These are phyloP conservation scores for Xylariaceae sp. DNA, from an alignment of 2,329 filamentous ascomycete genomes.

Conservation along the genomic window DNA sequence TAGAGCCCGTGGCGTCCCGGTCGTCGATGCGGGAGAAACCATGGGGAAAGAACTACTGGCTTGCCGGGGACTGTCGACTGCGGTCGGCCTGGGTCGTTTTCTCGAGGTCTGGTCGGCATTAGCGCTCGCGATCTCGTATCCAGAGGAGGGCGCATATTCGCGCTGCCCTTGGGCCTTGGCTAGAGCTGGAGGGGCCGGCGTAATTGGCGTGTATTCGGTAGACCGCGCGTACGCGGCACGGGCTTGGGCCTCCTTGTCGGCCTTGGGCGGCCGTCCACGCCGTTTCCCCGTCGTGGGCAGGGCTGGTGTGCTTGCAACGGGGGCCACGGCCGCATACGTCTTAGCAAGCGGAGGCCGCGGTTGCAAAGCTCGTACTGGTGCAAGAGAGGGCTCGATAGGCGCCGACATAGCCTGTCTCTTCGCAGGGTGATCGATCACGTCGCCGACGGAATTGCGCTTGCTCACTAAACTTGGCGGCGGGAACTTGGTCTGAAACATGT, in stretches of 20 bases:
- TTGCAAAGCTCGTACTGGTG: conserved; percentile 30
- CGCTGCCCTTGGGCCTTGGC: conserved; percentile 22
- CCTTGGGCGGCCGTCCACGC: conserved; percentile 42
- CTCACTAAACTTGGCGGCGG: conserved; percentile 28
- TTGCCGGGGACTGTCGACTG: conserved; percentile 29
- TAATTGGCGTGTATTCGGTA: conserved; percentile 32
- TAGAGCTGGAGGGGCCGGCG: conserved; percentile 28
- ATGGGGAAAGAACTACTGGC: conserved; percentile 24
- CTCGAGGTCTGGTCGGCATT: conserved; percentile 25
- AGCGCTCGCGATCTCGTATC: conserved; percentile 30
- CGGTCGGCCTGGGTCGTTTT: conserved; percentile 24
- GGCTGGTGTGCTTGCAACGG: conserved; percentile 21
- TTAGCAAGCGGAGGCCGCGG: conserved; percentile 30
- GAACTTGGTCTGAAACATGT: conserved; percentile 35
- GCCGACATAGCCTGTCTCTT: conserved; percentile 33
- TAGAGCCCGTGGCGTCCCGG: conserved; percentile 29
- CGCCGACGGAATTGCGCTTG: conserved; percentile 37
- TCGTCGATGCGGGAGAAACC: conserved; percentile 29
- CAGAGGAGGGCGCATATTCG: conserved; percentile 32
- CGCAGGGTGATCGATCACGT: conserved; percentile 31
- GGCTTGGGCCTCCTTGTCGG: conserved; percentile 38
- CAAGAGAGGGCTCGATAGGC: conserved; percentile 26
- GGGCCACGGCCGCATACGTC: conserved; percentile 22
- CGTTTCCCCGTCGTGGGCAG: conserved; percentile 35
- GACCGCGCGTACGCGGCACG: conserved; percentile 29